Base-by-base conservation (phyloP, 1,284 basidiomycete genomes). In the Cystobasidium sp. region DNA sequence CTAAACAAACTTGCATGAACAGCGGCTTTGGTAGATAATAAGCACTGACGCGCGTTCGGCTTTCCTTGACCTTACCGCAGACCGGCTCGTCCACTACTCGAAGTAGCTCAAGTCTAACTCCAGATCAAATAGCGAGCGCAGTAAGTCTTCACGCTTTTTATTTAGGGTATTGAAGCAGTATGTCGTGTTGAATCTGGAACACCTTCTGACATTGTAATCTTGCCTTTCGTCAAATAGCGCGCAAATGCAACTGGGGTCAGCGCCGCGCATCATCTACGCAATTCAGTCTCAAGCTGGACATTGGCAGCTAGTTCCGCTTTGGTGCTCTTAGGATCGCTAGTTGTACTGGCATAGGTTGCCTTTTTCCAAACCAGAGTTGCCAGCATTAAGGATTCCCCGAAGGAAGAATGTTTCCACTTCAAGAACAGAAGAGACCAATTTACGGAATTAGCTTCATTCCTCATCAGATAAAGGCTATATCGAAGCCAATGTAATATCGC, bases 171-270 rank as follows among this genome's bases (percentile, higher is more conserved):
- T 6, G 46, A 55, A 7, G 22, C 20, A 20, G 22, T 56, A 4
- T 31, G 37, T 8, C 56, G 22, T 10, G 37, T 41, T 16, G 3
- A 58, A 18, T n/a, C n/a, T n/a, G n/a, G n/a, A n/a, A n/a, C n/a
- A n/a, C n/a, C n/a, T n/a, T n/a, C 56, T 56, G 53, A 58, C 49
- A 12, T 66, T 18, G 4, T n/a, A 3, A n/a, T n/a, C 14, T 39
- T 53, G n/a, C 24, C 12, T 52, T 8, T n/a, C n/a, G n/a, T n/a
- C n/a, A n/a, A n/a, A n/a, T 53, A 73, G 70, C 61, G 62, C 47
- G 62, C 62, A 39, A 73, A 73, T 52, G 70, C 70, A 39, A 73
- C 70, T 22, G 70, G 70, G 44, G 63, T 73, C 62, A 73, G 70
- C 24, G 47, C 70, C 37, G 70, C 70, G 4, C 39, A 22, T 14